Conservation (phyloP, 305 asterid species). For the Solanum aculeatissimum region DNA sequence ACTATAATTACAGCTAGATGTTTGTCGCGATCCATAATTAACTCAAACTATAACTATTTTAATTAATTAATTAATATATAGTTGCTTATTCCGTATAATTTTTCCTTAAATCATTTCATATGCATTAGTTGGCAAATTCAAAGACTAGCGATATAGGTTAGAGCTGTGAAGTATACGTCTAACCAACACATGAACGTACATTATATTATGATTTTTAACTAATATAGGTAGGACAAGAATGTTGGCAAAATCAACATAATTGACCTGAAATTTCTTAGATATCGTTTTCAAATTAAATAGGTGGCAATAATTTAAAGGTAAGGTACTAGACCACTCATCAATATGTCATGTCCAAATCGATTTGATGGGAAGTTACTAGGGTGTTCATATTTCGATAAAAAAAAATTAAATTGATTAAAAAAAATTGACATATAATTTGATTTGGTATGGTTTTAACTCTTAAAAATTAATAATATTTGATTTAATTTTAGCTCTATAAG, state of each 20-base stretch:
- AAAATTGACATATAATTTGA: neutral
- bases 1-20: too few relatives aligned
- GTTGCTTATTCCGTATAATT: too few relatives aligned
- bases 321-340: neutral
- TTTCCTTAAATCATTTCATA: neutral
- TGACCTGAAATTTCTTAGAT: neutral
- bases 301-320: neutral
- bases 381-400: too few relatives aligned
- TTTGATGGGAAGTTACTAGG: neutral
- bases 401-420: too few relatives aligned
- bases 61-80: too few relatives aligned
- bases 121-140: neutral
- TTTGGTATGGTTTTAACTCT: neutral
- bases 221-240: neutral
- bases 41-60: too few relatives aligned
- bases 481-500: neutral
- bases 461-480: neutral
- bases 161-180: neutral
- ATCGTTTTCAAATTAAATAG: neutral
- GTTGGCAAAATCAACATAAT: neutral
- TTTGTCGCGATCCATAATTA: too few relatives aligned
- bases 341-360: neutral
- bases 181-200: neutral
- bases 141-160: neutral
- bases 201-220: neutral